phyloP scores from a whole-genome alignment of 129 eudicot genomes.

The Lactuca sativa region DNA sequence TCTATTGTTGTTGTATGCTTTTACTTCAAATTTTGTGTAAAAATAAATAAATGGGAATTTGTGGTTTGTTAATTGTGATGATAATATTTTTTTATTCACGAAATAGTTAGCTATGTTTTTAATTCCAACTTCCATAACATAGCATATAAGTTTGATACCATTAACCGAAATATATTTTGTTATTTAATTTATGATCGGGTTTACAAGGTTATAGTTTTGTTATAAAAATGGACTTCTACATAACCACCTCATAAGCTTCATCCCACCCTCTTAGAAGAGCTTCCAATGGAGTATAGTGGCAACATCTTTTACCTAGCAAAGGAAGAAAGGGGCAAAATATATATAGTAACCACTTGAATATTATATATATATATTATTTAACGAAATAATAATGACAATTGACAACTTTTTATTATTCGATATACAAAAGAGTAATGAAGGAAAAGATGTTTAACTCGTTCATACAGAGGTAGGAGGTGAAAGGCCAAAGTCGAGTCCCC shows the following conservation, averaged over 20 bases:
- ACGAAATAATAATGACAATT: constrained; percentile 28
- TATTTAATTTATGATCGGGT: constrained; percentile 27
- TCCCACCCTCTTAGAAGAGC: constrained; percentile 55
- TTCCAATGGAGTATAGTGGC: constrained; percentile 93
- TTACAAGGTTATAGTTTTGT: constrained; percentile 32
- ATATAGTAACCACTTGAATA: constrained; percentile 34
- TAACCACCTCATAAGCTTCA: constrained; percentile 37
- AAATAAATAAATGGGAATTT: constrained; percentile 23
- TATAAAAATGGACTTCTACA: constrained; percentile 24
- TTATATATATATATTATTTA: constrained; percentile 21
- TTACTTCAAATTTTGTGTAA: constrained; percentile 31
- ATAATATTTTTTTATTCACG: constrained; percentile 15
- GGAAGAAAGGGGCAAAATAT: constrained; percentile 44
- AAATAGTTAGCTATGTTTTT: constrained; percentile 7
- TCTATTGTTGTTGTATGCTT: constrained; percentile 40
- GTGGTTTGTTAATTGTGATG: not conserved
- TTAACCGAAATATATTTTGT: constrained; percentile 22
- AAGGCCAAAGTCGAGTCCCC: constrained; percentile 92
- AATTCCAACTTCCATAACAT: not conserved
- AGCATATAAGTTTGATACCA: not conserved
- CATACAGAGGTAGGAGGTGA: constrained; percentile 87
- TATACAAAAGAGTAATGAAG: constrained; percentile 30
- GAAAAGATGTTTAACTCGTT: constrained; percentile 39
- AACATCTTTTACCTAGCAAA: constrained; percentile 93
- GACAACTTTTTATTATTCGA: constrained; percentile 31